Evolutionary conservation across 75 land plant species (phyloP), one percentile per base, ranked within the genome.

Genomic region (Isoetes taiwanensis): DNA sequence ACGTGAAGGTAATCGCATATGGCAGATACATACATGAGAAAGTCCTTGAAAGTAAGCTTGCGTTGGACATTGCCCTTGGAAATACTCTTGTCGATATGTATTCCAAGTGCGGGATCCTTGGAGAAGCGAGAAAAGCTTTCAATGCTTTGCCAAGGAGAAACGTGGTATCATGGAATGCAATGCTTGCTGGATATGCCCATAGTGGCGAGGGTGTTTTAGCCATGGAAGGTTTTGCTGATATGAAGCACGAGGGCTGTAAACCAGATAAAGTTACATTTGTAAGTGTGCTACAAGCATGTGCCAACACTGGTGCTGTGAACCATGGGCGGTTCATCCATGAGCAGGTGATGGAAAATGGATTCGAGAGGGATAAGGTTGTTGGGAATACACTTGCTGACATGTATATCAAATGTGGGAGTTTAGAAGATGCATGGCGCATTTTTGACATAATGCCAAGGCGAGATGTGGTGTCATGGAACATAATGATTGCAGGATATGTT

Each of bases 311-410:
- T 35, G 39, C 72, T 31, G 48, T 80, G 25, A 71, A 16, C 40
- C 62, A 42, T 19, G 77, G 81, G 34, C 74, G 54, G 57, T 70
- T 73, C 34, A 64, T 78, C 16, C 77, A 74, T 50, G 3, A 9
- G 14, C 16, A 52, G 14, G 30, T 52, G 12, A 23, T 52, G n/a
- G 2, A 31, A 1, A 23, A 23, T 52, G 55, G 55, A 2, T 52
- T 28, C 31, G 55, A 52, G 23, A 23, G 23, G 30, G 55, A 52
- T 20, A 31, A 16, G 12, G 27, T 21, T 23, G 31, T 52, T 2
- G 55, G 55, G 2, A 52, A 26, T 12, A 23, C 27, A 52, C 55
- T 52, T 3, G 12, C 30, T 52, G 55, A 52, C 21, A 52, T 52
- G 55, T 52, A 52, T 26, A 2, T 31, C 3, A 52, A 52, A 23